Conservation (phyloP, 176 grass and related monocot species). For the Carex cristatella region DNA sequence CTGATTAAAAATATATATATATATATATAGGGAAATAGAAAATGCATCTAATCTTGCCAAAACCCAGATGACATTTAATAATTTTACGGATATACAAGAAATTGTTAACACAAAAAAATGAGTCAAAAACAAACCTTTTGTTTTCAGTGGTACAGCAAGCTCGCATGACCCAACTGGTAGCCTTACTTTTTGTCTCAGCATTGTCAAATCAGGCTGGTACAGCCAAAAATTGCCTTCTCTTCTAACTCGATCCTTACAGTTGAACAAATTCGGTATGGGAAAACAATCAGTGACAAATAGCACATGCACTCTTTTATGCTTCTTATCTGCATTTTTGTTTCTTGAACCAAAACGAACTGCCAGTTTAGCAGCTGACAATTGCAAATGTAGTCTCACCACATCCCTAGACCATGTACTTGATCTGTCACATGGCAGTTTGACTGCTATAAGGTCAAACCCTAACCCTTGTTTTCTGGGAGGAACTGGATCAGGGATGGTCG, state of each 20-base stretch:
- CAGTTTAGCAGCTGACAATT: slow-evolving; percentile 77
- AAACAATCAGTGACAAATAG: slow-evolving; percentile 83
- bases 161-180: slow-evolving; percentile 84
- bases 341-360: slow-evolving; percentile 33
- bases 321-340: slow-evolving; percentile 30
- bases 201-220: slow-evolving; percentile 58
- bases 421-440: slow-evolving; percentile 72
- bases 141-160: slow-evolving; percentile 75
- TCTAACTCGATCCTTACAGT: slow-evolving; percentile 67
- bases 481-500: slow-evolving; percentile 48
- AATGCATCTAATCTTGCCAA: not conserved
- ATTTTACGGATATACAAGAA: not conserved
- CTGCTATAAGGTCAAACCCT: slow-evolving; percentile 67
- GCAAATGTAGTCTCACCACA: slow-evolving; percentile 74
- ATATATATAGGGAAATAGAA: not conserved
- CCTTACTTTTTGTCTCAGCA: slow-evolving; percentile 63
- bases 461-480: slow-evolving; percentile 27
- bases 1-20: no score
- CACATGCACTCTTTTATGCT: slow-evolving; percentile 39
- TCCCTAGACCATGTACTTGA: slow-evolving; percentile 69
- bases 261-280: slow-evolving; percentile 76
- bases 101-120: not conserved
- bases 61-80: not conserved
- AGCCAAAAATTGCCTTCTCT: slow-evolving; percentile 74
- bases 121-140: slow-evolving; percentile 46